Evolutionary conservation across 495 filamentous ascomycete genomes (phyloP).

Genomic region (Lentithecium fluviatile): DNA sequence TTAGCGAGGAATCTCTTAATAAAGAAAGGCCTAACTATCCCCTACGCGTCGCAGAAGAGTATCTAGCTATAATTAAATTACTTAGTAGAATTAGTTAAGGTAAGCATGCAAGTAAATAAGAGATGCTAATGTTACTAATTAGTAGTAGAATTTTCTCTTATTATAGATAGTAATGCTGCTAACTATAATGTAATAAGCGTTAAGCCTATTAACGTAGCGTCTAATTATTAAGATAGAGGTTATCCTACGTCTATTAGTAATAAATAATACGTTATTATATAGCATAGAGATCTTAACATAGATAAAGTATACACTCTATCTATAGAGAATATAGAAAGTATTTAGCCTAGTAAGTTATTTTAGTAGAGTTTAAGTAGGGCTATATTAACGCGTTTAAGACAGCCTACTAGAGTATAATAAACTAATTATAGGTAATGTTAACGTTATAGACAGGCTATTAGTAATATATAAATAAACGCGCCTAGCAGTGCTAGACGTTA

Average conservation of each 20-base stretch:
- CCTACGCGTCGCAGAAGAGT: conserved; percentile 9
- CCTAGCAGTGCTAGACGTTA: conserved; percentile 12
- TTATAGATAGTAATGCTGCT: conserved; percentile 10
- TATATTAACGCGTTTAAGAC: neutral
- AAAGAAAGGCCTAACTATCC: conserved; percentile 8
- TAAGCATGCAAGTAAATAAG: neutral
- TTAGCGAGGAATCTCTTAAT: conserved; percentile 11
- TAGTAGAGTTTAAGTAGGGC: neutral
- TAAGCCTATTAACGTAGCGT: conserved; percentile 3
- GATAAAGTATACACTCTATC: too few species aligned
- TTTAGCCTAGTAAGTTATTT: conserved; percentile 5
- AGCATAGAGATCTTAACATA: too few species aligned
- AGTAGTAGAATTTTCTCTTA: conserved; percentile 20
- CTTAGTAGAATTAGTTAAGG: conserved; percentile 21
- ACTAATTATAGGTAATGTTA: neutral
- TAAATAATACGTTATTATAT: neutral
- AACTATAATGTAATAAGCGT: conserved; percentile 5
- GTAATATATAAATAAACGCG: conserved; percentile 14
- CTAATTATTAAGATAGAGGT: conserved; percentile 5
- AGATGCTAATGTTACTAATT: conserved; percentile 14
- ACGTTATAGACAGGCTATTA: conserved; percentile 2
- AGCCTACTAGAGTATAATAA: neutral
- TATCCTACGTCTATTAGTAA: conserved; percentile 1
- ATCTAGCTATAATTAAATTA: conserved; percentile 14
- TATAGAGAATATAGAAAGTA: too few species aligned